Conservation (phyloP, 2,329 filamentous ascomycete genomes). For the Mollisiaceae sp. region DNA sequence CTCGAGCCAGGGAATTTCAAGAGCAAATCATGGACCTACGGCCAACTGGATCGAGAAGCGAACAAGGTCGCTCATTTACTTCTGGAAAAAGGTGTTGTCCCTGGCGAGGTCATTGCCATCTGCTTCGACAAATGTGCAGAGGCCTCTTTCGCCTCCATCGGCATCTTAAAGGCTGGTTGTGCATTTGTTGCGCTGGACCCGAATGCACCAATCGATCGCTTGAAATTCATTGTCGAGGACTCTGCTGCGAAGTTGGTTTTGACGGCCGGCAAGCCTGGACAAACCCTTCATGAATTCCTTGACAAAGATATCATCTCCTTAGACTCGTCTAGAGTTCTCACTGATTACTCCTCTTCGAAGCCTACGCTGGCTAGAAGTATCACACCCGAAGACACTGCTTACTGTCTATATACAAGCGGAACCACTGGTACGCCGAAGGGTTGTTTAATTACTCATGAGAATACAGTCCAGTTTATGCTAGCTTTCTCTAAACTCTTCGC, state of each 20-base stretch:
- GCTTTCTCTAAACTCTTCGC: conserved; percentile 81
- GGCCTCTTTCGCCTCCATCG: conserved; percentile 45
- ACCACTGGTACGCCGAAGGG: conserved; percentile 47
- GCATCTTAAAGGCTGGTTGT: conserved; percentile 45
- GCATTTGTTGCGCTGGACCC: conserved; percentile 48
- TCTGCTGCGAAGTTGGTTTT: conserved; percentile 70
- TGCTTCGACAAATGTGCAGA: conserved; percentile 47
- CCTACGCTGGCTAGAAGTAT: conserved; percentile 33
- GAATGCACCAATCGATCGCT: conserved; percentile 43
- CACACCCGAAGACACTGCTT: conserved; percentile 38
- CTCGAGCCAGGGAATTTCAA: conserved; percentile 53
- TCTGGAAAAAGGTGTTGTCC: conserved; percentile 49
- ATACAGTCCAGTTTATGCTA: conserved; percentile 87
- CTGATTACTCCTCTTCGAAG: conserved; percentile 32
- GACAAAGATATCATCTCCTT: conserved; percentile 33
- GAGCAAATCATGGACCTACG: conserved; percentile 72
- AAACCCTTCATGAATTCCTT: conserved; percentile 43
- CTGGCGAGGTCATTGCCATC: conserved; percentile 54
- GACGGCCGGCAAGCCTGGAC: conserved; percentile 53
- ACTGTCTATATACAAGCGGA: conserved; percentile 46
- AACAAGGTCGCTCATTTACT: conserved; percentile 76
- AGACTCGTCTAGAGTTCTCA: conserved; percentile 35
- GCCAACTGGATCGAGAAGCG: conserved; percentile 70
- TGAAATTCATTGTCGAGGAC: conserved; percentile 54
- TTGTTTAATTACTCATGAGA: conserved; percentile 87